Percentiles rank a stretch among this genome's conserved stretches.
These are phyloP conservation scores for Sporothrix schenckii DNA, from an alignment of 2,329 filamentous ascomycete species.

Conservation along the genomic window DNA sequence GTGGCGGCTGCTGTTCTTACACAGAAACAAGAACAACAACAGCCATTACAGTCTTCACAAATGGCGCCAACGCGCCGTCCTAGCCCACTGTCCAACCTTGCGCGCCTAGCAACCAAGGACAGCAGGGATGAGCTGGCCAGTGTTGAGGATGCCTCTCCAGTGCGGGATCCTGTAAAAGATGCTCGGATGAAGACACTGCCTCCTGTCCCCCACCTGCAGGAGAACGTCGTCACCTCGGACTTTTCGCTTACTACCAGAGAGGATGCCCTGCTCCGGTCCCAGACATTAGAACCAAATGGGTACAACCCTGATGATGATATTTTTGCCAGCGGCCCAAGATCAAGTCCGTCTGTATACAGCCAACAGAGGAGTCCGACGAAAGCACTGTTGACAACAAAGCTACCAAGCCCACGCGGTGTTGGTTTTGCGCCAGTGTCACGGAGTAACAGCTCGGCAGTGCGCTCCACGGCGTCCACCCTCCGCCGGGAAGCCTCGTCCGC, in stretches of 20 bases:
- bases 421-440: slow-evolving; percentile 46
- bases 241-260: slow-evolving; percentile 29
- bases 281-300: slow-evolving; percentile 37
- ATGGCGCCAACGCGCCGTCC: slow-evolving; percentile 22
- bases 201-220: slow-evolving; percentile 42
- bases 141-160: slow-evolving; percentile 37
- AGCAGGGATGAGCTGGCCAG: slow-evolving; percentile 18
- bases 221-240: slow-evolving; percentile 27
- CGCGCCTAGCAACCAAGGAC: neutral
- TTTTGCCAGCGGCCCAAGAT: slow-evolving; percentile 40
- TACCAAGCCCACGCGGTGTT: slow-evolving; percentile 49
- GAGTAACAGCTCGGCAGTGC: slow-evolving; percentile 34
- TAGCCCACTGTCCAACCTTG: slow-evolving; percentile 33
- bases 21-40: slow-evolving; percentile 16
- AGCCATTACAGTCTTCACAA: slow-evolving; percentile 6
- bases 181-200: slow-evolving; percentile 47
- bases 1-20: neutral
- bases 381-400: slow-evolving; percentile 45
- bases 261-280: neutral
- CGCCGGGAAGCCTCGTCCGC: slow-evolving; percentile 27
- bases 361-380: slow-evolving; percentile 45
- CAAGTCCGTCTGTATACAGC: slow-evolving; percentile 59
- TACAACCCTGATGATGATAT: slow-evolving; percentile 33
- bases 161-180: slow-evolving; percentile 41
- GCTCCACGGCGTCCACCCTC: slow-evolving; percentile 6